Evolutionary conservation across 2,329 filamentous ascomycete genomes (phyloP).

Genomic region (Monilinia polystroma): DNA sequence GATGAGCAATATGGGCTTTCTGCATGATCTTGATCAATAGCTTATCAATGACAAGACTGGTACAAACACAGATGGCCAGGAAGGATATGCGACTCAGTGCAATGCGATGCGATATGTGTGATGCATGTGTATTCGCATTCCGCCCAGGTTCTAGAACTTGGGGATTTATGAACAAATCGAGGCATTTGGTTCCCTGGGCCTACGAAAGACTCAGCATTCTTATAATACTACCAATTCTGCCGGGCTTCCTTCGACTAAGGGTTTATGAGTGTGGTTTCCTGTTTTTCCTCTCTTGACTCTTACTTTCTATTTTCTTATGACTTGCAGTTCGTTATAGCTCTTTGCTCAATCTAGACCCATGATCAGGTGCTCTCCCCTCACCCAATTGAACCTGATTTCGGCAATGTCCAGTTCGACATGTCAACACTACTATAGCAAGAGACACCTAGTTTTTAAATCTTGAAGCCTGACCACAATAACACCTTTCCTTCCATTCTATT

Average conservation of each 20-base stretch:
- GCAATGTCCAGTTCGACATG: neutral
- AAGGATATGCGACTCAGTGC: constrained; percentile 13
- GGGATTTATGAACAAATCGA: constrained; percentile 11
- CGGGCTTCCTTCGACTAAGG: neutral
- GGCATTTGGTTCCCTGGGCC: constrained; percentile 12
- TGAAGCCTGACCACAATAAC: neutral
- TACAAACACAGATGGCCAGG: constrained; percentile 24
- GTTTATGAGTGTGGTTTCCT: neutral
- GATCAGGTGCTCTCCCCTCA: neutral
- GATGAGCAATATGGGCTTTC: constrained; percentile 38
- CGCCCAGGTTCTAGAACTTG: constrained; percentile 2
- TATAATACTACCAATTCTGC: constrained; percentile 10
- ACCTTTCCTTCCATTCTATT: neutral
- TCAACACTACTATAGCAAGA: neutral
- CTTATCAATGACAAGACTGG: constrained; percentile 38
- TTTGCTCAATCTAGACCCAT: neutral
- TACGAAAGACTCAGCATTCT: constrained; percentile 10
- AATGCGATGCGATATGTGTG: constrained; percentile 14
- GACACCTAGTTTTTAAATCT: neutral
- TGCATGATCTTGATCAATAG: constrained; percentile 39
- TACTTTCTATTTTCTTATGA: neutral
- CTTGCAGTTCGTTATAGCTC: neutral
- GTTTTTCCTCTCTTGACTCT: neutral
- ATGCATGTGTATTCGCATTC: constrained; percentile 16
- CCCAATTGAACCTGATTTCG: neutral